Evolutionary conservation across 352 stramenopile species (phyloP).

Genomic region (Aphanomyces astaci): DNA sequence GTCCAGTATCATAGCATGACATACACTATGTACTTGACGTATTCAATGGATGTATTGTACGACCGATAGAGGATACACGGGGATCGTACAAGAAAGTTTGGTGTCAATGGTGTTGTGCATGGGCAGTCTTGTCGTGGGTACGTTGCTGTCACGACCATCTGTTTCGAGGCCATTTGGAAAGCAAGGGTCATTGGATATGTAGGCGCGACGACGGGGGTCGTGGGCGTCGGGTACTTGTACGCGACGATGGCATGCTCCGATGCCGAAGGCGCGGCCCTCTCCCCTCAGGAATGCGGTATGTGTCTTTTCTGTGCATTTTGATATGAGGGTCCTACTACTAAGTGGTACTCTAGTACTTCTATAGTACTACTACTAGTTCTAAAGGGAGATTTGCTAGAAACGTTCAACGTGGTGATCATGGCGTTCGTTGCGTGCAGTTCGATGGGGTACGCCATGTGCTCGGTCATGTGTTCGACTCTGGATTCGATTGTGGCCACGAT

Average conservation of each 20-base stretch:
- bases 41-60: no score
- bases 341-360: no score
- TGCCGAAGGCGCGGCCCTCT: constrained; percentile 34
- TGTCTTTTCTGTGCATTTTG: no score
- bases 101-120: constrained; percentile 69
- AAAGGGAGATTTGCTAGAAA: no score
- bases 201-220: constrained; percentile 62
- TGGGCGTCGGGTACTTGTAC: constrained; percentile 66
- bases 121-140: constrained; percentile 70
- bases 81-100: constrained; percentile 69
- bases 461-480: constrained; percentile 72
- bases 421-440: constrained; percentile 63
- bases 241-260: constrained; percentile 58
- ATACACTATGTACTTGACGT: no score
- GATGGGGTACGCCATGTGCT: constrained; percentile 80
- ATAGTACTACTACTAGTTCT: no score
- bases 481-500: constrained; percentile 80
- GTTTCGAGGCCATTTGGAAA: no score
- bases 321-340: no score
- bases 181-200: constrained; percentile 12
- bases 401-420: constrained; percentile 73
- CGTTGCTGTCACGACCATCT: no score
- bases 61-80: constrained; percentile 65
- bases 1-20: no score
- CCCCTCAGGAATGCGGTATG: constrained; percentile 50